Percentiles rank a stretch among this genome's conserved stretches.
Evolutionary conservation across 2,329 filamentous ascomycete genomes (phyloP).

Genomic region (Alternaria atra): DNA sequence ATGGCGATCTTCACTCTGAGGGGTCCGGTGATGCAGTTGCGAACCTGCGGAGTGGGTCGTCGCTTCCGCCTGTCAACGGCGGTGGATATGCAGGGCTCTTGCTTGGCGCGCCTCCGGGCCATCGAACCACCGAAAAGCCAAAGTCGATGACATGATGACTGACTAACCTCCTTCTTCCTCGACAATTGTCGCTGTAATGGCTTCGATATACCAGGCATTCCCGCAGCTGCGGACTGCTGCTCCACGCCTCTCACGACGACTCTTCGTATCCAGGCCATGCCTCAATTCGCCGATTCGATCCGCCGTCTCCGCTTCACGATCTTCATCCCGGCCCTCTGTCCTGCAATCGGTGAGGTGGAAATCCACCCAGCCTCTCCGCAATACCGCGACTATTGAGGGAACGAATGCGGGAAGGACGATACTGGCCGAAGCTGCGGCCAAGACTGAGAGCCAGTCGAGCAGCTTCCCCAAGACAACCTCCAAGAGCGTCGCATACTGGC

Average conservation of each 20-base stretch:
- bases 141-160: slow-evolving; percentile 16
- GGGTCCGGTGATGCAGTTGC: slow-evolving; percentile 26
- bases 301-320: slow-evolving; percentile 25
- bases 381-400: slow-evolving; percentile 29
- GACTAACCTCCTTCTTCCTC: slow-evolving; percentile 6
- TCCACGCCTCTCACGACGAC: slow-evolving; percentile 48
- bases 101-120: slow-evolving; percentile 13
- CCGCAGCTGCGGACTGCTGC: slow-evolving; percentile 51
- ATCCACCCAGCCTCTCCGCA: slow-evolving; percentile 44
- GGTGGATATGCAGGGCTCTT: slow-evolving; percentile 19
- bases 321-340: slow-evolving; percentile 35
- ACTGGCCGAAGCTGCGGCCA: slow-evolving; percentile 23
- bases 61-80: slow-evolving; percentile 23
- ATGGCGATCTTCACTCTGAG: slow-evolving; percentile 20
- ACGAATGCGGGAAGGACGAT: slow-evolving; percentile 22
- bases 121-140: slow-evolving; percentile 22
- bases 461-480: slow-evolving; percentile 70
- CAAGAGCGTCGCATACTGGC: slow-evolving; percentile 87
- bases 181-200: slow-evolving; percentile 36
- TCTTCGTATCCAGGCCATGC: slow-evolving; percentile 48
- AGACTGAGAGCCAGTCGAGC: slow-evolving; percentile 26
- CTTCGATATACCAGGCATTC: slow-evolving; percentile 48
- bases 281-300: slow-evolving; percentile 39
- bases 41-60: slow-evolving; percentile 18
- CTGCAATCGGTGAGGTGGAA: slow-evolving; percentile 46